phyloP scores from a whole-genome alignment of 1,284 basidiomycete genomes.

The Cryptococcus maquisensis region DNA sequence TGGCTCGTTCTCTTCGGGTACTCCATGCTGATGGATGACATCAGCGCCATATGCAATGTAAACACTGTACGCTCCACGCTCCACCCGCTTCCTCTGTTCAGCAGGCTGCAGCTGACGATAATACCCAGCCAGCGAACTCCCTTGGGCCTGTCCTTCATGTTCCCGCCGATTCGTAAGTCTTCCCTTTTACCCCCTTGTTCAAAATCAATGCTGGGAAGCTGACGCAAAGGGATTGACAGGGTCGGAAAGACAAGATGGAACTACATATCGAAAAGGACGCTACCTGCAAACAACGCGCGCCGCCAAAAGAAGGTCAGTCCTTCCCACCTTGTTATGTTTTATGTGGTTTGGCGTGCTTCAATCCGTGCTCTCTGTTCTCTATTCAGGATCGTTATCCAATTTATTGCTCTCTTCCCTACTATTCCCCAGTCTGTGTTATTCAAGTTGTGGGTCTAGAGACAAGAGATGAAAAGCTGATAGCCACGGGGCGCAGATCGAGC shows the following conservation, averaged over 20 bases:
- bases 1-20: background rate
- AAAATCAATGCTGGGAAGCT: background rate
- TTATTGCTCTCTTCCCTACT: too few relatives aligned
- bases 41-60: constrained; percentile 10
- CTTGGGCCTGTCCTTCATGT: constrained; percentile 9
- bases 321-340: background rate
- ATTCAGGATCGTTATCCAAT: too few relatives aligned
- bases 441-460: background rate
- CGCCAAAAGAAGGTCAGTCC: constrained; percentile 7
- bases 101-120: background rate
- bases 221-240: constrained; percentile 1
- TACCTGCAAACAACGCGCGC: constrained; percentile 6
- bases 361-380: too few relatives aligned
- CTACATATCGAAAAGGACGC: constrained; percentile 13
- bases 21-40: background rate
- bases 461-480: background rate
- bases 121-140: background rate
- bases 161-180: constrained; percentile 9
- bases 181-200: background rate
- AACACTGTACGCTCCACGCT: constrained; percentile 9
- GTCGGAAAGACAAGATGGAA: constrained; percentile 17
- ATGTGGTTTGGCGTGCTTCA: too few relatives aligned
- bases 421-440: too few relatives aligned
- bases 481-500: background rate
- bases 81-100: too few relatives aligned